phyloP scores from a whole-genome alignment of 352 stramenopile species.

The Phytopythium cucurbitacearum region DNA sequence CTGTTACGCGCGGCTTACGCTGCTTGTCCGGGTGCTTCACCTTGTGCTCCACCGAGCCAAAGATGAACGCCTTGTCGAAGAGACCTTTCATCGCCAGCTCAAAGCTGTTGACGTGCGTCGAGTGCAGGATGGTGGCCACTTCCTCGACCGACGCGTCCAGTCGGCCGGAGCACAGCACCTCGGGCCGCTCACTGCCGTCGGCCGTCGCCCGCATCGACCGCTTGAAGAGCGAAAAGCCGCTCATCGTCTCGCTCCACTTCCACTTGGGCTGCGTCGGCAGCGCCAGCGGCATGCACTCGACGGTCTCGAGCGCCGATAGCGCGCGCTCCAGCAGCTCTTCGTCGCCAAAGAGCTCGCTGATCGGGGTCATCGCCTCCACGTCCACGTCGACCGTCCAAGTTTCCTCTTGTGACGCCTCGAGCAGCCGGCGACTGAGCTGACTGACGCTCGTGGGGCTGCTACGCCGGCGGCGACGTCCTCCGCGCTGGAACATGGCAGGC shows the following conservation, averaged over 20 bases:
- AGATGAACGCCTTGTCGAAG: constrained; percentile 26
- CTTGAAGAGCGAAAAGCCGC: constrained; percentile 1
- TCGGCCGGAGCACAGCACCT: constrained; percentile 19
- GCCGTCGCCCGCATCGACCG: background rate
- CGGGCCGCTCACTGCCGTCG: constrained; percentile 8
- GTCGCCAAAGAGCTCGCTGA: background rate
- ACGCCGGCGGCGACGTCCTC: too few relatives aligned
- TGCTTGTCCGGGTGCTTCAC: background rate
- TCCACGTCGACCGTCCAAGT: too few relatives aligned
- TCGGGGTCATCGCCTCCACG: too few relatives aligned
- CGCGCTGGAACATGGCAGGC: too few relatives aligned
- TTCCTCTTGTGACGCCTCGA: too few relatives aligned
- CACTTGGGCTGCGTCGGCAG: background rate
- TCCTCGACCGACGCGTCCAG: constrained; percentile 28
- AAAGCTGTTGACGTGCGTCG: constrained; percentile 12
- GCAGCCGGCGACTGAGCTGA: too few relatives aligned
- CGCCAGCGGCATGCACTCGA: background rate
- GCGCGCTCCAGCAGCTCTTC: constrained; percentile 3
- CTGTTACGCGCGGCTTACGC: background rate
- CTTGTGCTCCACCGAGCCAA: constrained; percentile 13
- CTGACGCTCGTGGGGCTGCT: too few relatives aligned
- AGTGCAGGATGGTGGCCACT: constrained; percentile 18
- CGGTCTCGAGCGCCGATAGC: background rate
- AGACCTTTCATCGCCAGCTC: constrained; percentile 27
- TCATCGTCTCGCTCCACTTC: constrained; percentile 1